phyloP scores from a whole-genome alignment of 495 filamentous ascomycete species.

The Neurospora sp. region DNA sequence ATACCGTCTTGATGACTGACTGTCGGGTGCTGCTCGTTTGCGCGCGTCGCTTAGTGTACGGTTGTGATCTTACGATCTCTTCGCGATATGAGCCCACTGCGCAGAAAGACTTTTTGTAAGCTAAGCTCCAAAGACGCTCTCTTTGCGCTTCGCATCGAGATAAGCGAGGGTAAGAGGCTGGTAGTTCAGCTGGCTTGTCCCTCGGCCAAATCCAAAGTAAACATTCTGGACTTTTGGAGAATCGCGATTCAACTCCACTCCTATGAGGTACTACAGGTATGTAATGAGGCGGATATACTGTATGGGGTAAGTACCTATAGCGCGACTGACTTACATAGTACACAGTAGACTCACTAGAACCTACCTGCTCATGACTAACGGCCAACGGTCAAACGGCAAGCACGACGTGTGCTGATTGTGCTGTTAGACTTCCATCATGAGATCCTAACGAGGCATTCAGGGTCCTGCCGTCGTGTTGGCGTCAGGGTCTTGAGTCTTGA shows the following conservation, averaged over 20 bases:
- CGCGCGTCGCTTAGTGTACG: not conserved
- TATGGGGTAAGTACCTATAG: not conserved
- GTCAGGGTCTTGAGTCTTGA: not conserved
- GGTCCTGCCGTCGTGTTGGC: not conserved
- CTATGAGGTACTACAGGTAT: not conserved
- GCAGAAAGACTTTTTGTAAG: not conserved
- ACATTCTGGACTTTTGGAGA: not conserved
- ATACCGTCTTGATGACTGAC: not conserved
- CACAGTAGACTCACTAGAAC: not conserved
- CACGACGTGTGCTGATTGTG: not conserved
- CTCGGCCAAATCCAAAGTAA: not conserved
- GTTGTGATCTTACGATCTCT: not conserved
- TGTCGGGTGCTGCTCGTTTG: not conserved
- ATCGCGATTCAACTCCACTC: not conserved
- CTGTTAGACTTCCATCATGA: not conserved
- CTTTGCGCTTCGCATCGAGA: not conserved
- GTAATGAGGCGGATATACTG: not conserved
- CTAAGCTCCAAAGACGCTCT: not conserved
- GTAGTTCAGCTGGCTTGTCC: not conserved
- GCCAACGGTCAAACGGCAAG: not conserved
- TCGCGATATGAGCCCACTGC: not conserved
- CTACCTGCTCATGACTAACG: not conserved
- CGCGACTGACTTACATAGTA: not conserved
- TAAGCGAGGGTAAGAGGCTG: not conserved
- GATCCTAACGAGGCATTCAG: not conserved